phyloP scores from a whole-genome alignment of 2,329 filamentous ascomycete species.

The Fusarium succisae region DNA sequence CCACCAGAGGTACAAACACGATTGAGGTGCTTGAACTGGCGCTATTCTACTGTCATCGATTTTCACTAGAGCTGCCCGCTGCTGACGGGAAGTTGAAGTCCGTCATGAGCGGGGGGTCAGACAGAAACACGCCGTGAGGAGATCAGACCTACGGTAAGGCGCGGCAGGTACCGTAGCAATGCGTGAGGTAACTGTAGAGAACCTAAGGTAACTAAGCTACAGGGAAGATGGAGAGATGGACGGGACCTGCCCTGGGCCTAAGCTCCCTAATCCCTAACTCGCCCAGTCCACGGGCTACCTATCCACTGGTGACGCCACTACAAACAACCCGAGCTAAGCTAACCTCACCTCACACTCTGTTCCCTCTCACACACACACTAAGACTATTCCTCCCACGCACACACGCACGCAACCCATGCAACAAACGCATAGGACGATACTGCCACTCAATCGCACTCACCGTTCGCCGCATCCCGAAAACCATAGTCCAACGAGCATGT shows the following conservation, averaged over 20 bases:
- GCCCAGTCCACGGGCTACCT: neutral
- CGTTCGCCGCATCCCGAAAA: conserved; percentile 32
- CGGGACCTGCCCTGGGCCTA: conserved; percentile 15
- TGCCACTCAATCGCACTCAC: conserved; percentile 10
- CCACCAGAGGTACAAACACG: conserved; percentile 34
- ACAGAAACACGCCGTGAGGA: conserved; percentile 16
- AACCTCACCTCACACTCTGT: conserved; percentile 21
- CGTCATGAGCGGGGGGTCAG: conserved; percentile 28
- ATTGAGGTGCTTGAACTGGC: conserved; percentile 18
- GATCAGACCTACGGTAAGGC: conserved; percentile 15
- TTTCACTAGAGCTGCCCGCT: conserved; percentile 8
- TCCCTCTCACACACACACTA: neutral
- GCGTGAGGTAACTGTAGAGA: neutral
- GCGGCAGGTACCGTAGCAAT: conserved; percentile 22
- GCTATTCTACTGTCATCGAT: conserved; percentile 23
- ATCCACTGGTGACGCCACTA: conserved; percentile 33
- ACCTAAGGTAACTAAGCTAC: neutral
- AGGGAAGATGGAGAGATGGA: conserved; percentile 8
- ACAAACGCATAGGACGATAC: conserved; percentile 17
- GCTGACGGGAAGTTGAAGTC: conserved; percentile 37
- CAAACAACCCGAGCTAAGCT: conserved; percentile 22
- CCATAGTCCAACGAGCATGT: conserved; percentile 24
- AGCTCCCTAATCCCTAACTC: conserved; percentile 9
- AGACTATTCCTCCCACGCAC: conserved; percentile 12
- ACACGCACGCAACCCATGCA: neutral